Percentiles rank a stretch among this genome's conserved stretches.
These are phyloP conservation scores for Alectoria sarmentosa DNA, from an alignment of 495 filamentous ascomycete species.

Conservation along the genomic window DNA sequence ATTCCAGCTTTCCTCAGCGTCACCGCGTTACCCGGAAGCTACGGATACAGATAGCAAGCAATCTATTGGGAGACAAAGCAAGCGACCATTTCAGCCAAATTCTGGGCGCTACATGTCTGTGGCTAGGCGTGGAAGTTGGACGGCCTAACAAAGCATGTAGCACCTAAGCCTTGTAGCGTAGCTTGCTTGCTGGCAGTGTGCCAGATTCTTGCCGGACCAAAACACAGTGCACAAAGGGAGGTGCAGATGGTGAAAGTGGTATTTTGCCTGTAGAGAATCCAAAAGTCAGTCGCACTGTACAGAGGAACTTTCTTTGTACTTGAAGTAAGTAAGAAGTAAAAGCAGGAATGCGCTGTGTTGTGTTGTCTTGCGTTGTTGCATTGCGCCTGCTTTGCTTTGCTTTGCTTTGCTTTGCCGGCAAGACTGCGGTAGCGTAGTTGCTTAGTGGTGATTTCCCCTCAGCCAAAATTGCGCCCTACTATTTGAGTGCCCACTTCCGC, in stretches of 20 bases:
- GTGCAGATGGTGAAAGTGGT: background rate
- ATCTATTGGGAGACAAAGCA: background rate
- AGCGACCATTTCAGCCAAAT: background rate
- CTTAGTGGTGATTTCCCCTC: slow-evolving; percentile 14
- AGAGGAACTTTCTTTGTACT: background rate
- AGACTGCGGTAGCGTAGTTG: slow-evolving; percentile 15
- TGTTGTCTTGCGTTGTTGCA: background rate
- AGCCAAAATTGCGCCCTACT: slow-evolving; percentile 14
- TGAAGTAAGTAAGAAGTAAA: background rate
- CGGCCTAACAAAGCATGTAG: background rate
- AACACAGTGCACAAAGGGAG: background rate
- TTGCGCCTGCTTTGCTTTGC: slow-evolving; percentile 9
- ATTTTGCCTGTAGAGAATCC: background rate
- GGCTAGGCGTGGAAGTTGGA: background rate
- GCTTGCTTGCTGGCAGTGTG: background rate
- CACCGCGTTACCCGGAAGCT: background rate
- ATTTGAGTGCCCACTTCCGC: slow-evolving; percentile 28
- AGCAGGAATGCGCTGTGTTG: slow-evolving; percentile 19
- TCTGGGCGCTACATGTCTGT: slow-evolving; percentile 1
- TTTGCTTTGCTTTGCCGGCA: too few species aligned
- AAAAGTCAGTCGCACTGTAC: background rate
- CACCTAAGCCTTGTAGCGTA: background rate
- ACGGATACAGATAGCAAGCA: background rate
- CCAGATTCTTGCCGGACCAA: background rate
- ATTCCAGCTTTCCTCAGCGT: background rate